Percentiles rank a stretch among this genome's conserved stretches.
These are phyloP conservation scores for Venturia aucupariae DNA, from an alignment of 2,329 filamentous ascomycete species.

Conservation along the genomic window DNA sequence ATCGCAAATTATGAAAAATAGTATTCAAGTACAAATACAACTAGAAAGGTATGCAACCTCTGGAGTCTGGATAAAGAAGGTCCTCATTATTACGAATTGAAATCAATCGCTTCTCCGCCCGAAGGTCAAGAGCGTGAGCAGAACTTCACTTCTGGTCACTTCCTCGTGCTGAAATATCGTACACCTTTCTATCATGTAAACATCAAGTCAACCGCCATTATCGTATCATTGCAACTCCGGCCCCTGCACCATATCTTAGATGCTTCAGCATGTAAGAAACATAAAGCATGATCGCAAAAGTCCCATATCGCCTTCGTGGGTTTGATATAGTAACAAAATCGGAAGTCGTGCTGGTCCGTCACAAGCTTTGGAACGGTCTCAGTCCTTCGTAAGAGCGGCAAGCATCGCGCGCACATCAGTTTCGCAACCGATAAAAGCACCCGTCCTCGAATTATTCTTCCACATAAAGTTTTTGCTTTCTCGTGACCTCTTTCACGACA, in stretches of 20 bases:
- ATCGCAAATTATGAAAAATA: not conserved
- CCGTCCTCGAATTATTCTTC: not conserved
- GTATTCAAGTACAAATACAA: not conserved
- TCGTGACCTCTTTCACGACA: constrained; percentile 12
- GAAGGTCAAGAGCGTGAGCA: not conserved
- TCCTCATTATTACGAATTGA: not conserved
- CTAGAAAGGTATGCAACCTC: not conserved
- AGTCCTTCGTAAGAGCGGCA: not conserved
- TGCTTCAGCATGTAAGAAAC: not conserved
- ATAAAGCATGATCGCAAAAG: not conserved
- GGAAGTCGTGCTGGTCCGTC: not conserved
- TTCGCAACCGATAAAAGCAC: not conserved
- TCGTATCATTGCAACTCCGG: not conserved
- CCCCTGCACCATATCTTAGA: not conserved
- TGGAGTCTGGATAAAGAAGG: not conserved
- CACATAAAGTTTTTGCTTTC: constrained; percentile 13
- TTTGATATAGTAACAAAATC: not conserved
- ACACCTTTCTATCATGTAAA: not conserved
- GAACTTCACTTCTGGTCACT: not conserved
- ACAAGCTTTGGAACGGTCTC: not conserved
- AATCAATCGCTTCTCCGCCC: not conserved
- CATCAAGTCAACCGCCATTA: not conserved
- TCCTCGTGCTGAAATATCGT: not conserved
- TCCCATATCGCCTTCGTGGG: not conserved
- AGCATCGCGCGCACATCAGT: not conserved